Evolutionary conservation across 2,329 filamentous ascomycete species (phyloP), one percentile per base, ranked within the genome.

Genomic region (Leptographium procerum): DNA sequence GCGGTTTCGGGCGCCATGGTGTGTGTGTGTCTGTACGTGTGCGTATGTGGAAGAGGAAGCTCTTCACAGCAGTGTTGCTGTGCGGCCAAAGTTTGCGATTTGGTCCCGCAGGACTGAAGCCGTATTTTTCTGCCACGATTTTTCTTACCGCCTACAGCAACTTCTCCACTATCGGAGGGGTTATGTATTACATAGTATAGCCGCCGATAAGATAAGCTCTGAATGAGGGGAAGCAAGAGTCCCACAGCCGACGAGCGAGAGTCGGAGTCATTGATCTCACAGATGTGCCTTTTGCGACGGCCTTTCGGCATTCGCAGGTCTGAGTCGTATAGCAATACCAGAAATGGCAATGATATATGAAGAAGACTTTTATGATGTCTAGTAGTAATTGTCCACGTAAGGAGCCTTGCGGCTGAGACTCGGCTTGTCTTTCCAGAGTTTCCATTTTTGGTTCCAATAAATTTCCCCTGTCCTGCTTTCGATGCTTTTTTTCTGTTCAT

Each of bases 121-220:
- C 50, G 54, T 57, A 51, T 52, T 51, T 54, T 47, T 54, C 36
- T 52, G 47, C 47, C 56, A 19, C 4, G 1, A 4, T 16, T 34
- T 52, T 52, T 52, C 22, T 33, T 31, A 52, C 50, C 50, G 50
- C 50, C 28, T 33, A 31, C 11, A 50, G 47, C 47, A 14, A n/a
- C n/a, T n/a, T n/a, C n/a, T n/a, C n/a, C n/a, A 50, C 26, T 24
- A 50, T 14, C 22, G 33, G 47, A 57, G 47, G 55, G 55, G 47
- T 52, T n/a, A 43, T 16, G 6, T n/a, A n/a, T n/a, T n/a, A n/a
- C n/a, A n/a, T n/a, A n/a, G n/a, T 19, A 3, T 19, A 40, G 36
- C 14, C 29, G 11, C 26, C 36, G 54, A 59, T 59, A 59, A 59
- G 58, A 57, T 57, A 59, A 59, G 55, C 56, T 13, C 14, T 19